phyloP scores from a whole-genome alignment of 2,329 filamentous ascomycete genomes.

The Mollisia scopiformis region DNA sequence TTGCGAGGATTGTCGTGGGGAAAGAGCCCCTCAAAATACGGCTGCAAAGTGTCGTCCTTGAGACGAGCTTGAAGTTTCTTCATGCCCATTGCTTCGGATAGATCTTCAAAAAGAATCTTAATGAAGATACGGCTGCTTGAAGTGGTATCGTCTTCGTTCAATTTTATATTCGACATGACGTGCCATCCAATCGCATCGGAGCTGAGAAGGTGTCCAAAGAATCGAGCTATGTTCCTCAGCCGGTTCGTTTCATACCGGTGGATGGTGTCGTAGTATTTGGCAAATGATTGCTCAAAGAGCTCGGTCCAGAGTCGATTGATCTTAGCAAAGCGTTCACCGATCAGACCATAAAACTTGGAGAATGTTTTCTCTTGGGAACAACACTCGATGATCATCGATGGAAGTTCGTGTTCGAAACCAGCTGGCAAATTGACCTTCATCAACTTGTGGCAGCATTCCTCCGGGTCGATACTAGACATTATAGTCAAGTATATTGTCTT shows the following conservation, averaged over 20 bases:
- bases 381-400: conserved; percentile 96
- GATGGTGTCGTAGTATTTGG: conserved; percentile 95
- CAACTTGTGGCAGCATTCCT: conserved; percentile 96
- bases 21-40: conserved; percentile 84
- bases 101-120: conserved; percentile 95
- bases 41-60: conserved; percentile 76
- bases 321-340: conserved; percentile 94
- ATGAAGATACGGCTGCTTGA: conserved; percentile 97
- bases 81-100: conserved; percentile 85
- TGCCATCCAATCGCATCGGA: conserved; percentile 94
- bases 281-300: conserved; percentile 87
- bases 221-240: conserved; percentile 89
- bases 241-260: conserved; percentile 97
- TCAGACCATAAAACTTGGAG: conserved; percentile 94
- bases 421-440: conserved; percentile 90
- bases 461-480: conserved; percentile 93
- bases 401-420: conserved; percentile 86
- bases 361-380: conserved; percentile 97
- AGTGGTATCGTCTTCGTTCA: conserved; percentile 97
- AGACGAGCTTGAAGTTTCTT: conserved; percentile 76
- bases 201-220: conserved; percentile 90
- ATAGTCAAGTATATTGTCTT: conserved; percentile 97
- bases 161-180: conserved; percentile 77
- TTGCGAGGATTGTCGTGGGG: conserved; percentile 87
- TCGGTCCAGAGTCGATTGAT: conserved; percentile 94